Evolutionary conservation across 2,329 filamentous ascomycete species (phyloP), one percentile per base, ranked within the genome.

Genomic region (Xylaria digitata): DNA sequence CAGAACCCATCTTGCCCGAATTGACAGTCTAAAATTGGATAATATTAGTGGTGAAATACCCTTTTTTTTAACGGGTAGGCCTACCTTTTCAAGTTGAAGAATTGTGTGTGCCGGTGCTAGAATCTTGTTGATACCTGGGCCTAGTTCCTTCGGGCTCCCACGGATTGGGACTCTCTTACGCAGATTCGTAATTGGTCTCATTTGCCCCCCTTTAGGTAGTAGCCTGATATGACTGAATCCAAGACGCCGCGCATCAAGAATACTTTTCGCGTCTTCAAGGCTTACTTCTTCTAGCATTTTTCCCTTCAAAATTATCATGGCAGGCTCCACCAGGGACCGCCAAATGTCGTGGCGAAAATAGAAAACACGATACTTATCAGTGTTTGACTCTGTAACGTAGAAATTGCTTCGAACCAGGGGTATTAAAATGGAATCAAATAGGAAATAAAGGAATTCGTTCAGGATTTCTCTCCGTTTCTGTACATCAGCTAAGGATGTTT

Each of bases 271-370:
- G 9, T 85, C 82, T 0, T 83, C 82, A 0, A 84, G 75, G 48
- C 85, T 87, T 46, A 97, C 81, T 73, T 96, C 92, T 70, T 96
- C 91, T 69, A 97, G 93, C 86, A 96, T 93, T 8, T 81, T 85
- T 1, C 81, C 72, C 75, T 91, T 96, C 23, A 98, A 80, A 0
- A 81, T 81, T 0, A 83, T 78, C 76, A 97, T 82, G 0, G 90
- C 88, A 6, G 94, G 92, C 72, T 94, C 90, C 1, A 90, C 88
- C 40, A 98, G 79, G 46, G 85, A 85, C 57, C 87, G 88, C 96
- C 96, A 99, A 9, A 96, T 84, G 78, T 99, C 96, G 71, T 99
- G 96, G 3, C 95, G 91, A 76, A 97, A 98, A 80, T 93, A 99
- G 78, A 97, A 97, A 0, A 98, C 81, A 32, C 89, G 88, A 73